phyloP scores from a whole-genome alignment of 306 rosid species.

The Citrullus mucosospermus region DNA sequence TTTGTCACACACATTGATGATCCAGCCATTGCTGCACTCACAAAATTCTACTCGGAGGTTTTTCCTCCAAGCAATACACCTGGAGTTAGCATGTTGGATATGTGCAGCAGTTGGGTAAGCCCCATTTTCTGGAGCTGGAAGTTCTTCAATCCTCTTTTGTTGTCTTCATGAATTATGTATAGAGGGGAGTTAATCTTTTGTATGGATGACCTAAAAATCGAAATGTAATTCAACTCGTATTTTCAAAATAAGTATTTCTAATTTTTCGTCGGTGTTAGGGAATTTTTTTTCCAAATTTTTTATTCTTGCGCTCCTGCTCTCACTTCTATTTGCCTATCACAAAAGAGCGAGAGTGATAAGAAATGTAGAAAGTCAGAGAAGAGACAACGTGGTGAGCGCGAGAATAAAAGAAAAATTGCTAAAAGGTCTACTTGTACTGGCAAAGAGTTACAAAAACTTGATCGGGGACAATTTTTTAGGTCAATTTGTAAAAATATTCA shows the following conservation, averaged over 20 bases:
- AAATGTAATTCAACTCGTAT: no score
- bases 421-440: no score
- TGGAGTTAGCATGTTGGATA: slow-evolving; percentile 59
- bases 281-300: no score
- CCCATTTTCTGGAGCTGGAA: background rate
- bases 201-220: no score
- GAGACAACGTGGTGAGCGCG: no score
- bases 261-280: background rate
- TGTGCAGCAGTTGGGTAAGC: slow-evolving; percentile 87
- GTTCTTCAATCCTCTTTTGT: background rate
- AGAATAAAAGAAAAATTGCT: no score
- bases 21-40: slow-evolving; percentile 64
- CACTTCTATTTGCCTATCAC: no score
- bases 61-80: slow-evolving; percentile 64
- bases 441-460: no score
- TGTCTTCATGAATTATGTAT: background rate
- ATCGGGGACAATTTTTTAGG: no score
- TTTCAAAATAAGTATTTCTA: background rate
- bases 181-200: background rate
- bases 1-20: slow-evolving; percentile 81
- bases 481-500: background rate
- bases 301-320: no score
- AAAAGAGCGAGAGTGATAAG: no score
- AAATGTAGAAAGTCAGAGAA: no score
- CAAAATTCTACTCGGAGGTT: slow-evolving; percentile 52